A percentile compares a stretch with the other conserved stretches of the same genome.
Conservation (phyloP, 2,329 filamentous ascomycete species). For the Clonostachys sp. region DNA sequence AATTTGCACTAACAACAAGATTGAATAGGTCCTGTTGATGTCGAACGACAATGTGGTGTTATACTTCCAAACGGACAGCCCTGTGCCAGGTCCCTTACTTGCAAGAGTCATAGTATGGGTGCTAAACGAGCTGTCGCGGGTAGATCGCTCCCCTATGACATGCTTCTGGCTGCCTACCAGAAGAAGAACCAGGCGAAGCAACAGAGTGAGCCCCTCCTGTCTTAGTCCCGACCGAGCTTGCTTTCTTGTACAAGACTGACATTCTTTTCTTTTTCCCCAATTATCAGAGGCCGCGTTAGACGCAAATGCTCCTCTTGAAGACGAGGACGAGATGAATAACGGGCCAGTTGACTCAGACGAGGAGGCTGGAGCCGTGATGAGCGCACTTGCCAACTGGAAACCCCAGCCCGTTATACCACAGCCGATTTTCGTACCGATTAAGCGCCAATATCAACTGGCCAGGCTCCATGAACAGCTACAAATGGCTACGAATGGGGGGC, state of each 20-base stretch:
- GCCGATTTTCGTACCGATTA: slow-evolving; percentile 55
- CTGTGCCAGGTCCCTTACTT: slow-evolving; percentile 84
- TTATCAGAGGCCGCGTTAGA: slow-evolving; percentile 81
- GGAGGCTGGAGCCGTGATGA: slow-evolving; percentile 86
- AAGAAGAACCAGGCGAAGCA: slow-evolving; percentile 99
- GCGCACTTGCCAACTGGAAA: slow-evolving; percentile 68
- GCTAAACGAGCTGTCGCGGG: slow-evolving; percentile 86
- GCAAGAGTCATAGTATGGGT: slow-evolving; percentile 94
- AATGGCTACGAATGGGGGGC: slow-evolving; percentile 61
- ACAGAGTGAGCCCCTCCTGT: slow-evolving; percentile 63
- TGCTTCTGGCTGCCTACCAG: slow-evolving; percentile 81
- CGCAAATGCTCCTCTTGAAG: slow-evolving; percentile 84
- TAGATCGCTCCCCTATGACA: slow-evolving; percentile 84
- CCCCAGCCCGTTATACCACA: slow-evolving; percentile 74
- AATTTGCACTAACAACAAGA: slow-evolving; percentile 7
- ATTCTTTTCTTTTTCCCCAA: background rate
- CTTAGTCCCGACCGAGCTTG: background rate
- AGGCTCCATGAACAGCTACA: slow-evolving; percentile 62
- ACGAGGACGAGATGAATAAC: slow-evolving; percentile 75
- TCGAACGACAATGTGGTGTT: slow-evolving; percentile 91
- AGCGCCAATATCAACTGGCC: slow-evolving; percentile 57
- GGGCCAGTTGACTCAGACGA: slow-evolving; percentile 91
- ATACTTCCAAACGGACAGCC: slow-evolving; percentile 78
- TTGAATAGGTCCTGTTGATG: slow-evolving; percentile 72
- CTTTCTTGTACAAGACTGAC: slow-evolving; percentile 6